Percentiles rank a stretch among this genome's conserved stretches.
phyloP scores from a whole-genome alignment of 768 basidiomycete genomes.

The Sutorius australiensis region DNA sequence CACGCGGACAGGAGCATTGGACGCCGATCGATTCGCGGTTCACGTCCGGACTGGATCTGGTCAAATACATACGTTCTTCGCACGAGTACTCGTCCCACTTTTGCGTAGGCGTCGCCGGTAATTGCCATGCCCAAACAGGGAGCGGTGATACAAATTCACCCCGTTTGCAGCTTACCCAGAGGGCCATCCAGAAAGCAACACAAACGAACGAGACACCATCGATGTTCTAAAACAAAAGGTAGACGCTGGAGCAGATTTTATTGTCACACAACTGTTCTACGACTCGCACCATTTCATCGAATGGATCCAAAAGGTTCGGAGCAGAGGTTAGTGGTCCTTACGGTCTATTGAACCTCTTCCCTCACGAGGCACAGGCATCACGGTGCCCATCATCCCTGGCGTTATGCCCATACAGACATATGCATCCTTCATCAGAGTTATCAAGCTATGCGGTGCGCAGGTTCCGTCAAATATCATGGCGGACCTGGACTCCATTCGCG shows the following conservation, averaged over 20 bases:
- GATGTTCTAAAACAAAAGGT: constrained; percentile 79
- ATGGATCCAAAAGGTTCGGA: constrained; percentile 74
- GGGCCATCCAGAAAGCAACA: constrained; percentile 64
- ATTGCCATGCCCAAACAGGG: constrained; percentile 1
- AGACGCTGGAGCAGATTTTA: constrained; percentile 93
- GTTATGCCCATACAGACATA: constrained; percentile 99
- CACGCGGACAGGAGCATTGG: constrained; percentile 92
- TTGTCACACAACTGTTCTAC: constrained; percentile 96
- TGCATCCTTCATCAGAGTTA: constrained; percentile 86
- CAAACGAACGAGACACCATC: constrained; percentile 61
- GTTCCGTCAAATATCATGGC: constrained; percentile 66
- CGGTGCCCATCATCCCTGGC: constrained; percentile 87
- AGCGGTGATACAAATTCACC: background rate
- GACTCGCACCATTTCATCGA: constrained; percentile 82
- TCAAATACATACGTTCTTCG: constrained; percentile 77
- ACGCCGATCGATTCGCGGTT: constrained; percentile 81
- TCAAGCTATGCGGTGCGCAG: constrained; percentile 79
- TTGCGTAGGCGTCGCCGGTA: constrained; percentile 94
- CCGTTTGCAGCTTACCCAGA: constrained; percentile 76
- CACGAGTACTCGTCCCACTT: constrained; percentile 80
- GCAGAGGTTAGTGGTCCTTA: constrained; percentile 50
- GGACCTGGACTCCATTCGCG: constrained; percentile 73
- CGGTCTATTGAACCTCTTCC: background rate
- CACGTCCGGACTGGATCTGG: constrained; percentile 82
- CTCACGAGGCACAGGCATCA: constrained; percentile 61